Conservation (phyloP, 2,329 filamentous ascomycete species). For the Cercospora sojina region DNA sequence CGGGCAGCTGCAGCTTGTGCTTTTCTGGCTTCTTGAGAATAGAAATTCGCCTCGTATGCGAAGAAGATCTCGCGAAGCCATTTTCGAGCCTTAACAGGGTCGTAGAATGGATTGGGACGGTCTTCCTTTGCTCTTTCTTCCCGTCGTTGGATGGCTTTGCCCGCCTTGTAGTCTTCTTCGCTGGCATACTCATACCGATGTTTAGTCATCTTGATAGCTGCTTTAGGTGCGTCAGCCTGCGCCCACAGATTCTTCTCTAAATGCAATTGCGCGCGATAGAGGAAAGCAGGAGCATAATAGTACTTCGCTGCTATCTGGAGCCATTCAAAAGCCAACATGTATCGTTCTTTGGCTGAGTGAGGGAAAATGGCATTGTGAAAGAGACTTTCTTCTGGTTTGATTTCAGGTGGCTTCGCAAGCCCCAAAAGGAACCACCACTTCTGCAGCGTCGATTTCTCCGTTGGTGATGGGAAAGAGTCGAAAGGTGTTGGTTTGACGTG, state of each 20-base stretch:
- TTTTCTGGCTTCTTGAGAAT: neutral
- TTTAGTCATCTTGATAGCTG: constrained; percentile 27
- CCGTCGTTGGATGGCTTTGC: neutral
- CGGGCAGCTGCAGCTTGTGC: constrained; percentile 2
- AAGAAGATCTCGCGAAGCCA: constrained; percentile 31
- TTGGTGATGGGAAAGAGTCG: constrained; percentile 32
- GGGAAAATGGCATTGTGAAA: constrained; percentile 35
- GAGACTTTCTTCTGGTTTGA: constrained; percentile 24
- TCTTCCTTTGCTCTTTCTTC: constrained; percentile 16
- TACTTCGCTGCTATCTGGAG: constrained; percentile 24
- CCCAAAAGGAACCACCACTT: constrained; percentile 11
- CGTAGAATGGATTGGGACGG: constrained; percentile 30
- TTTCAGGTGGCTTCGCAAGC: neutral
- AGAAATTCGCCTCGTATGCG: constrained; percentile 23
- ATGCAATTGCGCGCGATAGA: constrained; percentile 29
- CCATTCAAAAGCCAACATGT: constrained; percentile 33
- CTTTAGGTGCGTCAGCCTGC: constrained; percentile 25
- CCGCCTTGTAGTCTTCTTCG: constrained; percentile 25
- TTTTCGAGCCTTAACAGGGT: constrained; percentile 21
- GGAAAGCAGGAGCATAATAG: constrained; percentile 33
- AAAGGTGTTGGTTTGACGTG: constrained; percentile 38
- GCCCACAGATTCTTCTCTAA: constrained; percentile 30
- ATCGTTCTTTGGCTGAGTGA: constrained; percentile 26
- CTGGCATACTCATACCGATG: constrained; percentile 32
- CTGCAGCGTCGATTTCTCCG: neutral